Base-by-base conservation (phyloP, 495 filamentous ascomycete genomes). In the Podospora pseudoanserina region DNA sequence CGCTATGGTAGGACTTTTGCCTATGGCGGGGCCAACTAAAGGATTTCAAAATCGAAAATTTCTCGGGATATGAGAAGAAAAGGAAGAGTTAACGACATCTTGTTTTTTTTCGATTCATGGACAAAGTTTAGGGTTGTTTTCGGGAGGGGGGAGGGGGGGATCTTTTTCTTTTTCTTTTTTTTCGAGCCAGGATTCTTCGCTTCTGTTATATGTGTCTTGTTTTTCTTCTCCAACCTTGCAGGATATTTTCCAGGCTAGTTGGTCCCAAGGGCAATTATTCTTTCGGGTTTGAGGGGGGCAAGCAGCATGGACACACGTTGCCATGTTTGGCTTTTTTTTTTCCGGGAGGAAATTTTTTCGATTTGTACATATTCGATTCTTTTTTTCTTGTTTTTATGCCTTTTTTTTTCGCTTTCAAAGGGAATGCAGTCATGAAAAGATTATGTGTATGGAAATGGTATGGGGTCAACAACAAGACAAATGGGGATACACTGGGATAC, bases 1-100 rank as follows among this genome's bases (percentile, higher is more conserved):
- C 68, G 68, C 16, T 81, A 74, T 64, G 82, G 81, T 70, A 74
- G 78, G 65, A 81, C 79, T 62, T 84, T 81, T 66, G 82, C 82
- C 69, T 79, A 77, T 44, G 65, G 74, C 39, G 67, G 72, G 30
- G 30, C 4, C 30, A 32, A 7, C 30, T 57, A 79, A 79, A 75
- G 64, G 6, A 16, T 16, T 16, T 16, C 9, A 59, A 59, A 15
- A 2, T 59, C 19, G 16, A 59, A 4, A 20, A 44, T 68, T 67
- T 63, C 20, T 66, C 34, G n/a, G 26, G 66, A 68, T 68, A 64
- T 68, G 39, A 49, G 39, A 49, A 2, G 5, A 32, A 7, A 32
- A 27, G 34, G 27, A 49, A 49, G 15, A 49, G 32, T 60, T n/a
- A 26, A n/a, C 32, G 34, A 20, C 20, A 28, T 65, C 58, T 54